phyloP scores from a whole-genome alignment of 148 eudicot species.

The Diospyros kaki region DNA sequence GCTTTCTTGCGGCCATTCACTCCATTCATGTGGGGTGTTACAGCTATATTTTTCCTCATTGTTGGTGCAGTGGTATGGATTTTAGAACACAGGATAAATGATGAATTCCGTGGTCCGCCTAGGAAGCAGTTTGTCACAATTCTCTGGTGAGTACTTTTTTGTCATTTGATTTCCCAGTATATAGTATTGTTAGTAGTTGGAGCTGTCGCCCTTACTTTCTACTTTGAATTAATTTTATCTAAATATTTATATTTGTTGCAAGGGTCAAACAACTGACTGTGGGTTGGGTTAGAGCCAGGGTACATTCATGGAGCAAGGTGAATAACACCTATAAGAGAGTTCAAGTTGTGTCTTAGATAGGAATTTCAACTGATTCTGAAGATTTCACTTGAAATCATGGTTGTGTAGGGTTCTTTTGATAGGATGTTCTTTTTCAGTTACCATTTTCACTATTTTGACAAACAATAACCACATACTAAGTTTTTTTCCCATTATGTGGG shows the following conservation, averaged over 20 bases:
- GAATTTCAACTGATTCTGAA: too few species aligned
- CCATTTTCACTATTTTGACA: too few species aligned
- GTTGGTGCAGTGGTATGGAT: slow-evolving; percentile 56
- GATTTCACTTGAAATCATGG: too few species aligned
- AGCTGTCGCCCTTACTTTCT: background rate
- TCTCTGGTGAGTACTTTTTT: slow-evolving; percentile 36
- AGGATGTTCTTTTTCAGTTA: too few species aligned
- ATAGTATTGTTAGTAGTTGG: background rate
- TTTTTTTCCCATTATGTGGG: too few species aligned
- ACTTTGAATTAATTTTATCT: background rate
- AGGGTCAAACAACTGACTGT: too few species aligned
- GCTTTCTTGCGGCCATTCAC: slow-evolving; percentile 51
- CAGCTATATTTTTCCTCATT: slow-evolving; percentile 37
- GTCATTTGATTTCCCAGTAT: background rate
- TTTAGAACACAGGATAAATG: slow-evolving; percentile 43
- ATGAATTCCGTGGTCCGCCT: slow-evolving; percentile 52
- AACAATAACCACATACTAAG: too few species aligned
- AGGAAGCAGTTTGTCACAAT: slow-evolving; percentile 40
- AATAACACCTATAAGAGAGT: too few species aligned
- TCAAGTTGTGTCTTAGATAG: too few species aligned
- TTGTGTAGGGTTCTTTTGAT: too few species aligned
- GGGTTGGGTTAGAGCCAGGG: too few species aligned
- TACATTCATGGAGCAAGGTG: too few species aligned
- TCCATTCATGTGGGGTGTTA: slow-evolving; percentile 49
- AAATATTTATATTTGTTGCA: background rate